phyloP scores from a whole-genome alignment of 2,329 filamentous ascomycete genomes.

The Fusarium tuaranense region DNA sequence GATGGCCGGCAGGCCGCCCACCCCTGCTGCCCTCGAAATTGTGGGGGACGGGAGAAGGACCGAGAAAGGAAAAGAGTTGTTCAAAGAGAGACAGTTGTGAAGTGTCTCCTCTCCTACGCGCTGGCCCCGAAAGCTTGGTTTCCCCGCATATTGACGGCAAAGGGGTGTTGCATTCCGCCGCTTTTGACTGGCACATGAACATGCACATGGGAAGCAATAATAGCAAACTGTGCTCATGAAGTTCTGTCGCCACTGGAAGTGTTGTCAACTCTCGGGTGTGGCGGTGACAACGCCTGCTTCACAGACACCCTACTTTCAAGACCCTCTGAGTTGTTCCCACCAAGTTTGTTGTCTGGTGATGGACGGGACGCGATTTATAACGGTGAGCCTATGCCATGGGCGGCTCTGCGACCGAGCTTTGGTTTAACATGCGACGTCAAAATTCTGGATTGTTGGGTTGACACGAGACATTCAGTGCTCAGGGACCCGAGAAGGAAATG shows the following conservation, averaged over 20 bases:
- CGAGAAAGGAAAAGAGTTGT: constrained; percentile 23
- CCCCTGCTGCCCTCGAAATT: not conserved
- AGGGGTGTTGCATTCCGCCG: constrained; percentile 8
- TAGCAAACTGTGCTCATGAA: constrained; percentile 2
- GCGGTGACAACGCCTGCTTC: not conserved
- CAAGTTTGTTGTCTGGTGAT: not conserved
- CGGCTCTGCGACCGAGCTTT: not conserved
- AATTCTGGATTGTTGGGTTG: not conserved
- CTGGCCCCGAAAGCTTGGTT: constrained; percentile 27
- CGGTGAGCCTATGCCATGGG: not conserved
- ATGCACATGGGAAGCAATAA: constrained; percentile 17
- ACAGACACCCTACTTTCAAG: not conserved
- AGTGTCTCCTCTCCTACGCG: not conserved
- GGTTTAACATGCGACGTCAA: not conserved
- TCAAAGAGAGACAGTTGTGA: constrained; percentile 6
- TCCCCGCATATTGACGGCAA: constrained; percentile 11
- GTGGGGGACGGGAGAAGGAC: constrained; percentile 25
- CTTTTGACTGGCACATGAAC: constrained; percentile 25
- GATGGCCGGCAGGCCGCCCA: constrained; percentile 34
- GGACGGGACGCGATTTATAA: not conserved
- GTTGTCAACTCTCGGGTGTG: not conserved
- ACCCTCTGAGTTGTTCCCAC: constrained; percentile 1
- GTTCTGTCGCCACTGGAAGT: constrained; percentile 20
- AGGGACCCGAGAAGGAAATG: not conserved
- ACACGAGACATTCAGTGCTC: not conserved